Percentiles rank a stretch among this genome's conserved stretches.
Conservation (phyloP, 1,284 basidiomycete genomes). For the Rhodotorula sp. region DNA sequence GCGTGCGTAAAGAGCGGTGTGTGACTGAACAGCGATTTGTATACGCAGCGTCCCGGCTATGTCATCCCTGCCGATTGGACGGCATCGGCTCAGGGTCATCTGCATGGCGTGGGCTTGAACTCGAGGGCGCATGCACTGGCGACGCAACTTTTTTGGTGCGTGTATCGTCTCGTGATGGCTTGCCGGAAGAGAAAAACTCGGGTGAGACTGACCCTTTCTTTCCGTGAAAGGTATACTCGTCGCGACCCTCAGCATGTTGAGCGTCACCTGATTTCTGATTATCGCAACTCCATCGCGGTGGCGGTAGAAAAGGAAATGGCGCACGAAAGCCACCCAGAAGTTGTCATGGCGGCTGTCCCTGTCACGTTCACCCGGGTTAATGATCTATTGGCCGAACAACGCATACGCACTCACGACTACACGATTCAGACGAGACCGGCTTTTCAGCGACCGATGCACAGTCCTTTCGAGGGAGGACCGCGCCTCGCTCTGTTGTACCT, state of each 20-base stretch:
- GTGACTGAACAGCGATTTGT: neutral
- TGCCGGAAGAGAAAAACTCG: neutral
- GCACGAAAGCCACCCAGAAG: neutral
- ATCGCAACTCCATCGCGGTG: neutral
- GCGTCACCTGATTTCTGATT: neutral
- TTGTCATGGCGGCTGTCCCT: neutral
- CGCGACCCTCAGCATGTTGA: neutral
- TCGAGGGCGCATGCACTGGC: neutral
- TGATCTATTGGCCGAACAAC: neutral
- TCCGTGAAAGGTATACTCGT: neutral
- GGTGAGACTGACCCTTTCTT: neutral
- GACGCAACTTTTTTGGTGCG: neutral
- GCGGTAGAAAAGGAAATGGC: neutral
- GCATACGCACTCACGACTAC: too few relatives aligned
- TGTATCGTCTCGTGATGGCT: neutral
- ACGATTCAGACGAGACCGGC: too few relatives aligned
- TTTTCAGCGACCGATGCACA: too few relatives aligned
- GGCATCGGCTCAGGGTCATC: too few relatives aligned
- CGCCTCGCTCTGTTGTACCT: neutral
- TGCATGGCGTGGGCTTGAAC: neutral
- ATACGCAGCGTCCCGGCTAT: conserved; percentile 8
- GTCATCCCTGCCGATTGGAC: neutral
- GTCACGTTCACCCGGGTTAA: neutral
- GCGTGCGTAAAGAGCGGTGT: neutral
- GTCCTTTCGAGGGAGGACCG: neutral